Conservation (phyloP, 1,284 basidiomycete species). For the Malassezia dermatis region DNA sequence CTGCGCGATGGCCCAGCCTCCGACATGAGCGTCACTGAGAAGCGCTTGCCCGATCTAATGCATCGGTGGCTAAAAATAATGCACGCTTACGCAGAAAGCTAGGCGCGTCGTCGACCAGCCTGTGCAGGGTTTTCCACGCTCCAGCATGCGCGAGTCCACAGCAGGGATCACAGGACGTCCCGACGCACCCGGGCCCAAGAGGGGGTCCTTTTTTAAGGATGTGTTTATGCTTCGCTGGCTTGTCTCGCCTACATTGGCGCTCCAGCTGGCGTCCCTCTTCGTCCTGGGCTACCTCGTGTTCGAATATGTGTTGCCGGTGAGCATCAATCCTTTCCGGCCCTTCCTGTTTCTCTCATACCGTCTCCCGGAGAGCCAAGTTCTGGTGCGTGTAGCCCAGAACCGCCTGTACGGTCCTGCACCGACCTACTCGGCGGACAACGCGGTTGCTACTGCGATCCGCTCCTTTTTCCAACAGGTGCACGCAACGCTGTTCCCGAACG, state of each 20-base stretch:
- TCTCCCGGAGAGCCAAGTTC: slow-evolving; percentile 51
- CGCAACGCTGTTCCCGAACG: slow-evolving; percentile 19
- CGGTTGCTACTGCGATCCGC: slow-evolving; percentile 16
- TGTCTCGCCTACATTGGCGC: slow-evolving; percentile 30
- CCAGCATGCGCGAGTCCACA: background rate
- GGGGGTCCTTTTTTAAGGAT: background rate
- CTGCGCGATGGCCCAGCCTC: slow-evolving; percentile 19
- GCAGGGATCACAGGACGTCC: background rate
- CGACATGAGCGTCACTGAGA: background rate
- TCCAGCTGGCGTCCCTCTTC: slow-evolving; percentile 59
- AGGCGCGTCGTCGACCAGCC: background rate
- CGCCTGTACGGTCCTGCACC: slow-evolving; percentile 13
- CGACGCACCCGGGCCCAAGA: background rate
- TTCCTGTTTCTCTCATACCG: slow-evolving; percentile 68
- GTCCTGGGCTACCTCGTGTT: slow-evolving; percentile 65
- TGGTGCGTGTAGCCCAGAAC: slow-evolving; percentile 49
- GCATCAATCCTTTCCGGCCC: slow-evolving; percentile 64
- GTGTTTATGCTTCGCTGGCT: slow-evolving; percentile 28
- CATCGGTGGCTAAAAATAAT: background rate
- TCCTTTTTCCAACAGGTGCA: slow-evolving; percentile 17
- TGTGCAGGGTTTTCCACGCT: background rate
- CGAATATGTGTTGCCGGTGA: slow-evolving; percentile 53
- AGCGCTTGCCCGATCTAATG: background rate
- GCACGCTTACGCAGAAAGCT: background rate
- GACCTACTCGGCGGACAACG: slow-evolving; percentile 4